phyloP scores from a whole-genome alignment of 108 stramenopile species.

The Nannochloropsis granulata region DNA sequence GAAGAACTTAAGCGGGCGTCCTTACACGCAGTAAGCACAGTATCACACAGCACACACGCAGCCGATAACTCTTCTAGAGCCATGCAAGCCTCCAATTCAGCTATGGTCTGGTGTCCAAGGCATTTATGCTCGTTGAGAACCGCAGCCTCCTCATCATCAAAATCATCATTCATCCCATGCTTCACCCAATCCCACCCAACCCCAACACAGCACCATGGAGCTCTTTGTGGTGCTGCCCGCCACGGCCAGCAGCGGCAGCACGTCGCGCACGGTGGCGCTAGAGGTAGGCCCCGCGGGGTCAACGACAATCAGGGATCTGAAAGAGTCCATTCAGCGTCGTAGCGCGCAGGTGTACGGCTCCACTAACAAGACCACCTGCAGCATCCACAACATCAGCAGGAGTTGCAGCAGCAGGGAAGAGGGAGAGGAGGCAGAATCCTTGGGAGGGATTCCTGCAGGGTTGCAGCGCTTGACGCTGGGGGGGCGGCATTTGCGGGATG shows the following conservation, averaged over 20 bases:
- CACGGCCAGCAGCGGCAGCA: neutral
- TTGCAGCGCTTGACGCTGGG: slow-evolving; percentile 23
- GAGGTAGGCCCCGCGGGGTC: neutral
- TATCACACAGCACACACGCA: too few relatives aligned
- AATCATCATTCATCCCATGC: too few relatives aligned
- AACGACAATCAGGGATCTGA: neutral
- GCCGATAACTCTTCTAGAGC: too few relatives aligned
- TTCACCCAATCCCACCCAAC: too few relatives aligned
- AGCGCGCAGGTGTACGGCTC: neutral
- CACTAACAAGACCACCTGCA: neutral
- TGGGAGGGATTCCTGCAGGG: slow-evolving; percentile 5
- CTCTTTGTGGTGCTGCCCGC: neutral
- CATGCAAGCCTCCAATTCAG: too few relatives aligned
- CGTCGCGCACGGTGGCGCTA: neutral
- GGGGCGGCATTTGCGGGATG: slow-evolving; percentile 1
- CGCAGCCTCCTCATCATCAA: too few relatives aligned
- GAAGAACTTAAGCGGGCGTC: too few relatives aligned
- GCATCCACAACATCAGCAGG: neutral
- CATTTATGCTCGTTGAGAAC: too few relatives aligned
- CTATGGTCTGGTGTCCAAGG: too few relatives aligned
- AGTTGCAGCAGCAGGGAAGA: neutral
- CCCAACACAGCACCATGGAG: neutral
- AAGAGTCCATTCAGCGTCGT: neutral
- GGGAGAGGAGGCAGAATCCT: neutral
- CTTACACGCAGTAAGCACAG: too few relatives aligned